Percentiles rank a stretch among this genome's conserved stretches.
These are phyloP conservation scores for Hippophae gyantsensis DNA, from an alignment of 306 rosid species.

Conservation along the genomic window DNA sequence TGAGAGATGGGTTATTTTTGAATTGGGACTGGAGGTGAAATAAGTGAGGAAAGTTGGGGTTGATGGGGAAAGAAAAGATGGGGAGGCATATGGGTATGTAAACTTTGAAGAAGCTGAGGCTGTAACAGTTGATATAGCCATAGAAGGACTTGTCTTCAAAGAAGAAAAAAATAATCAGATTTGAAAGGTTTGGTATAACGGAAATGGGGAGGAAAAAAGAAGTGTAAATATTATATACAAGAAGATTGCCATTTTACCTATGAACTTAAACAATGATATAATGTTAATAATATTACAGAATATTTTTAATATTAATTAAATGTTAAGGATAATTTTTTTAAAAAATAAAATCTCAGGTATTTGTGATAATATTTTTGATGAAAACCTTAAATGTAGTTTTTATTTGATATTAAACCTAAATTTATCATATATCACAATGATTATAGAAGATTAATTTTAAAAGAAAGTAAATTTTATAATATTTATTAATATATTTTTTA, in stretches of 20 bases:
- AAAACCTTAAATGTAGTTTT: too few relatives aligned
- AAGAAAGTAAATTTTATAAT: too few relatives aligned
- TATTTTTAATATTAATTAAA: too few relatives aligned
- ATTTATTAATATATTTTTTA: too few relatives aligned
- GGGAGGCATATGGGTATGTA: conserved; percentile 21
- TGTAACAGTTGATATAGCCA: conserved; percentile 28
- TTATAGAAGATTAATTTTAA: too few relatives aligned
- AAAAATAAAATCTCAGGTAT: too few relatives aligned
- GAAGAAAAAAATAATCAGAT: background rate
- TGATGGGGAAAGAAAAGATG: conserved; percentile 11
- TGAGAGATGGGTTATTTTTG: conserved; percentile 38
- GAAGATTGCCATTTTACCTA: background rate
- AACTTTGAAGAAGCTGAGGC: conserved; percentile 21
- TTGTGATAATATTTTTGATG: too few relatives aligned
- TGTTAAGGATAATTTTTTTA: too few relatives aligned
- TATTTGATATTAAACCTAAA: too few relatives aligned
- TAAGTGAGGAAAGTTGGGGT: conserved; percentile 15
- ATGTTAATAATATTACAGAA: too few relatives aligned
- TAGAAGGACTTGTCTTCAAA: background rate
- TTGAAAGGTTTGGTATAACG: background rate
- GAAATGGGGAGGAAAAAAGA: background rate
- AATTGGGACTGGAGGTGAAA: conserved; percentile 23
- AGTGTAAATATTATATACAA: conserved; percentile 21
- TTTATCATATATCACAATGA: too few relatives aligned
- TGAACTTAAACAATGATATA: too few relatives aligned